Conservation (phyloP, 2,329 filamentous ascomycete species). For the Aspergillus calidoustus region DNA sequence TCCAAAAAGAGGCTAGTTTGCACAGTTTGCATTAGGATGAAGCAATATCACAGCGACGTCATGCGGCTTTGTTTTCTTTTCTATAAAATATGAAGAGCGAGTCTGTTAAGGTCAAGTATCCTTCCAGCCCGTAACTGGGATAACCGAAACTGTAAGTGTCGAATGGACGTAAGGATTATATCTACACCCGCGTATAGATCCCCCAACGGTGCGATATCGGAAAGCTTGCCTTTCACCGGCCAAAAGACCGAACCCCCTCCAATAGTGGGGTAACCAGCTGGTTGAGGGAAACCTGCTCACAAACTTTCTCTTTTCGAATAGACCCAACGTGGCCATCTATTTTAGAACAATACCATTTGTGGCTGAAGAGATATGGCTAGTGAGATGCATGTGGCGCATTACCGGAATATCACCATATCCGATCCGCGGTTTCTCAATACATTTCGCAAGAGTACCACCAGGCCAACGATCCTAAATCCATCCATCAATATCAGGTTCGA, state of each 20-base stretch:
- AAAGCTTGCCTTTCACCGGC: neutral
- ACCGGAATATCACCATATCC: neutral
- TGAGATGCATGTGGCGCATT: neutral
- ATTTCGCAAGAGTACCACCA: no score
- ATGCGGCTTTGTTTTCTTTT: neutral
- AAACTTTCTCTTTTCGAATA: no score
- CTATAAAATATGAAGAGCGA: no score
- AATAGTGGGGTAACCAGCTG: no score
- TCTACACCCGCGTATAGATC: no score
- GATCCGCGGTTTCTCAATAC: neutral
- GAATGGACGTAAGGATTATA: neutral
- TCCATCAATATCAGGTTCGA: neutral
- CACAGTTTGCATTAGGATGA: constrained; percentile 17
- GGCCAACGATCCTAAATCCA: neutral
- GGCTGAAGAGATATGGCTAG: neutral
- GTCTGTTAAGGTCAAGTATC: no score
- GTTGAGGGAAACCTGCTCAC: no score
- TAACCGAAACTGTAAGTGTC: neutral
- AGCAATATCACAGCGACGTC: constrained; percentile 5
- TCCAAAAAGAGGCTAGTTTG: constrained; percentile 16
- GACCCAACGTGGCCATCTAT: neutral
- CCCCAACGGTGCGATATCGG: neutral
- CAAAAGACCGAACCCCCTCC: no score
- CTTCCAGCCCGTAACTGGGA: no score
- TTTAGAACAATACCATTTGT: no score